Base-by-base conservation (phyloP, 352 stramenopile species). In the Pythium volutum region DNA sequence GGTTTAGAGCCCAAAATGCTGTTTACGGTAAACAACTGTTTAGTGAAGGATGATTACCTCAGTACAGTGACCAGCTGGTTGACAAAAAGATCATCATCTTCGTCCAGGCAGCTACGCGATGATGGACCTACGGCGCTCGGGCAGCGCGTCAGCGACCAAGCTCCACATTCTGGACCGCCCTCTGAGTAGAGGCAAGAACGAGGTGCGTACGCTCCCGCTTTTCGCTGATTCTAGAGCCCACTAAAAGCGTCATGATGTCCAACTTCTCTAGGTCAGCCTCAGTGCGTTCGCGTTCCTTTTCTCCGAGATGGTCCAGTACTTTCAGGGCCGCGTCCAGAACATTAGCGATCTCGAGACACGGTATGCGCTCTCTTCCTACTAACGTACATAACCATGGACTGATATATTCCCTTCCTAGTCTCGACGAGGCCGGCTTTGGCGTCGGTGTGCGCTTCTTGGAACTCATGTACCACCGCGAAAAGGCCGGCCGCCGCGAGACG, bases 261-360 rank as follows among this genome's bases (percentile, higher is more conserved):
- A n/a, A n/a, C n/a, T n/a, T 56, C 34, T 25, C 4, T 67, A 93
- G 76, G 88, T 98, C 29, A 98, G 91, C 56, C 73, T 98, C 33
- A 98, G 89, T 62, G 92, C 91, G 23, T 99, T 99, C 77, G 89
- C 93, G 33, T 98, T 98, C 79, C 77, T 99, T 42, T 99, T 98
- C 74, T 98, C 89, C 14, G 97, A 99, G 77, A 91, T 99, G 76
- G 96, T 99, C 9, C 96, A 99, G 77, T 98, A 99, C 80, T 97
- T 98, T 76, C 96, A 99, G 70, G 86, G 87, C 41, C 86, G 94
- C 34, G 96, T 98, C 29, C 85, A 96, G 57, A 98, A 96, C 71
- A 98, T 98, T 67, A 96, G 82, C 26, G 96, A 98, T 72, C 81
- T 99, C 14, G 96, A 99, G 77, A 88, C 91, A 62, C 74, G 88